Percentiles rank a stretch among this genome's conserved stretches.
These are phyloP conservation scores for Trichothecium sympodiale DNA, from an alignment of 2,329 filamentous ascomycete genomes.

Conservation along the genomic window DNA sequence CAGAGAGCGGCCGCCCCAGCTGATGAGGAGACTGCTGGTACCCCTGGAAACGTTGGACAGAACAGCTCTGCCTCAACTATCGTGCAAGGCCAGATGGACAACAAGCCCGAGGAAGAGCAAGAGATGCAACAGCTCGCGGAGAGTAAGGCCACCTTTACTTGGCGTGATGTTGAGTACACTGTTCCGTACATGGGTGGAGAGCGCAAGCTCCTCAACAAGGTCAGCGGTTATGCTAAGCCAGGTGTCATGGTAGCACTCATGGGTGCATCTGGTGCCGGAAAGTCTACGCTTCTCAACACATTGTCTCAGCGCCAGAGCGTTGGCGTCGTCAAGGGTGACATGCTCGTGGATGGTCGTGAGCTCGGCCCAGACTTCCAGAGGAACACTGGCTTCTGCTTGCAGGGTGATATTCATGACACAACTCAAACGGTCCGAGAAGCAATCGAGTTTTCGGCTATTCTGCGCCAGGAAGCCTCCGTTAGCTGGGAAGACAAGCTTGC, in stretches of 20 bases:
- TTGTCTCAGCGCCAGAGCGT: constrained; percentile 60
- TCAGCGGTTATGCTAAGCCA: constrained; percentile 70
- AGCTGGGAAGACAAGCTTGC: constrained; percentile 49
- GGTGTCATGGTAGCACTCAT: constrained; percentile 72
- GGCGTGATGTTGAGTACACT: constrained; percentile 59
- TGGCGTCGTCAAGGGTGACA: constrained; percentile 64
- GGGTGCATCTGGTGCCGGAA: constrained; percentile 72
- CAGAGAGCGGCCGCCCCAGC: constrained; percentile 9
- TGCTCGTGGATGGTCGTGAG: constrained; percentile 62
- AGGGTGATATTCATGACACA: constrained; percentile 53
- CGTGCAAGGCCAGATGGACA: background rate
- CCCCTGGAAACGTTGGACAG: background rate
- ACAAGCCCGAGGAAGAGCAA: constrained; percentile 2
- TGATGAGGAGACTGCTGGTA: constrained; percentile 26
- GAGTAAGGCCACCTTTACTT: constrained; percentile 48
- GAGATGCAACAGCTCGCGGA: constrained; percentile 14
- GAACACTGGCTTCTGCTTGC: constrained; percentile 57
- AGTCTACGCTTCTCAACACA: constrained; percentile 73
- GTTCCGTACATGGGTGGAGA: constrained; percentile 38
- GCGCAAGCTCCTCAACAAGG: constrained; percentile 27
- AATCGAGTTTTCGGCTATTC: constrained; percentile 51
- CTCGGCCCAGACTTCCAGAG: constrained; percentile 65
- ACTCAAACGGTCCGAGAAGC: constrained; percentile 55
- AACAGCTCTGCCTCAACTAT: constrained; percentile 2
- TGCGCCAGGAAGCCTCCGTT: constrained; percentile 46